Evolutionary conservation across 805 yeast species (phyloP).

Genomic region (Blastobotrys mokoenaii): DNA sequence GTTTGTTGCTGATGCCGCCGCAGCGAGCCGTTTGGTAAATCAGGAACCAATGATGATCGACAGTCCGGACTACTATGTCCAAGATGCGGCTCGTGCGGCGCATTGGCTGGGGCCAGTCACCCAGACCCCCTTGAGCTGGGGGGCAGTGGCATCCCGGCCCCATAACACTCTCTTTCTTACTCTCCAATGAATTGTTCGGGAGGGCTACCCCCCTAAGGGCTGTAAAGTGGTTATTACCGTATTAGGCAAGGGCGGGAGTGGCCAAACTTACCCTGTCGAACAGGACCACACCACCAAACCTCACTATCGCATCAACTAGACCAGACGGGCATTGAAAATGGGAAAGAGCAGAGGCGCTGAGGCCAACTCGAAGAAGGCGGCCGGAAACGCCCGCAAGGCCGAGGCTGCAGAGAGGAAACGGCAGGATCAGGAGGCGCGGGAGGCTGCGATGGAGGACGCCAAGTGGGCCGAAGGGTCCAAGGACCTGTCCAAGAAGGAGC

Average conservation of each 20-base stretch:
- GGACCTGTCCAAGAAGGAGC: slow-evolving; percentile 63
- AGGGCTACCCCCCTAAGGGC: no score
- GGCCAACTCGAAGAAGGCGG: slow-evolving; percentile 44
- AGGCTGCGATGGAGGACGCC: slow-evolving; percentile 48
- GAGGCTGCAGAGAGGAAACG: slow-evolving; percentile 53
- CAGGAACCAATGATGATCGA: no score
- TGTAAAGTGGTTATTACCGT: neutral
- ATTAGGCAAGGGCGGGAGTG: neutral
- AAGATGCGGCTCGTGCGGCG: neutral
- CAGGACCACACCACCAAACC: neutral
- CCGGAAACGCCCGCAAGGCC: slow-evolving; percentile 60
- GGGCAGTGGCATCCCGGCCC: no score
- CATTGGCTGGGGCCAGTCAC: neutral
- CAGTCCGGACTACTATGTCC: no score
- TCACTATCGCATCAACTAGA: neutral
- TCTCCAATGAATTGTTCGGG: no score
- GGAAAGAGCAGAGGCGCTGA: slow-evolving; percentile 42
- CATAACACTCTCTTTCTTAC: no score
- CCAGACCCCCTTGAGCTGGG: no score
- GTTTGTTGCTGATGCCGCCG: no score
- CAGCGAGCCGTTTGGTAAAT: no score
- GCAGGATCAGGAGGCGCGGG: slow-evolving; percentile 39
- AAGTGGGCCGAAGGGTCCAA: slow-evolving; percentile 69
- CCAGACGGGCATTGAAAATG: slow-evolving; percentile 26
- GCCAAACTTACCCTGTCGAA: neutral